Base-by-base conservation (phyloP, 345 rosid species). In the Viola odorata region DNA sequence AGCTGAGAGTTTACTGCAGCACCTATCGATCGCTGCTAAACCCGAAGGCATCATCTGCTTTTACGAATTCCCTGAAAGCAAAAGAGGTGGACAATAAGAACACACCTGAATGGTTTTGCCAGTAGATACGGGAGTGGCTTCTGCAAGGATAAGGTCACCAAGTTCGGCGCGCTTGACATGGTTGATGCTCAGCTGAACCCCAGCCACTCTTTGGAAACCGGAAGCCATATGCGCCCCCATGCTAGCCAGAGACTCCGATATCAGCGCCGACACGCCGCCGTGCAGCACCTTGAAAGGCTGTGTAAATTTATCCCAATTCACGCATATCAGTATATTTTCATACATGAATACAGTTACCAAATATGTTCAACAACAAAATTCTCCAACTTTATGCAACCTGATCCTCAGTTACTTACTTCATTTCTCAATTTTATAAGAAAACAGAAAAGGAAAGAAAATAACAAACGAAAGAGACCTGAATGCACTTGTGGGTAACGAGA, bases 211-310 rank as follows among this genome's bases (percentile, higher is more conserved):
- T 64, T 82, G 77, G 66, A 69, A 80, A 38, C 86, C 97, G 5
- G 84, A 84, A 7, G 96, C 96, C 49, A 94, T 79, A 68, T 90
- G 92, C 7, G 99, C 97, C 44, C 99, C 99, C 7, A 86, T 76
- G 80, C 97, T 94, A 0, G 95, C 95, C 79, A 94, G 61, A 1
- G 86, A 60, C 81, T 90, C 96, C 47, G 97, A 79, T 39, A 90
- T 79, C 83, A 94, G 70, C 12, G 99, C 99, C 57, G 96, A 94
- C 3, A 90, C 91, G 38, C 97, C 99, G 37, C 97, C 97, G 65
- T 90, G 97, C 72, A 94, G 63, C 64, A 94, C 97, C 81, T 88
- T 86, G 79, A 94, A 94, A 23, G 97, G 96, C 97, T 94, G 84
- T 42, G 32, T 23, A 23, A 23, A 23, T 23, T 23, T 23, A 23